Evolutionary conservation across 2,329 filamentous ascomycete genomes (phyloP).

Genomic region (Talaromyces sp.): DNA sequence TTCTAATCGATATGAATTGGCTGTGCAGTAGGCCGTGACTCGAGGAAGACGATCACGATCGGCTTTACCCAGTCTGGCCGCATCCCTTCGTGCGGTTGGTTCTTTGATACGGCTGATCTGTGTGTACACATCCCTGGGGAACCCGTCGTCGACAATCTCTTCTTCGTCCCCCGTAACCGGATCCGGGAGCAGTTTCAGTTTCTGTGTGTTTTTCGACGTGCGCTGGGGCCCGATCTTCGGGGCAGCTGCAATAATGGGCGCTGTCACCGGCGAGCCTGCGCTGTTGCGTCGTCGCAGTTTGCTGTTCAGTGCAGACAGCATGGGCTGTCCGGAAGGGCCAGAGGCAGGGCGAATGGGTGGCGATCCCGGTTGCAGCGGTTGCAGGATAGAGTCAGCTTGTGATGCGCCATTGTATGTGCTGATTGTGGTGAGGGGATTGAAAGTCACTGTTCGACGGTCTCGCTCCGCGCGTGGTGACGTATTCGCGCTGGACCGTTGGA

Average conservation of each 20-base stretch:
- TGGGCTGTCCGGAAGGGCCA: constrained; percentile 45
- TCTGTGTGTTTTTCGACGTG: constrained; percentile 92
- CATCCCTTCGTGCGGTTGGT: constrained; percentile 85
- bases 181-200: constrained; percentile 93
- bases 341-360: constrained; percentile 29
- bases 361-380: constrained; percentile 36
- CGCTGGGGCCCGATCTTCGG: constrained; percentile 88
- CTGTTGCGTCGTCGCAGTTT: constrained; percentile 84
- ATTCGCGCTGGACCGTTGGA: constrained; percentile 25
- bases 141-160: constrained; percentile 77
- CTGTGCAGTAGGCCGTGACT: constrained; percentile 95
- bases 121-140: constrained; percentile 90
- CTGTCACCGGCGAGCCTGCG: constrained; percentile 57
- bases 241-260: constrained; percentile 37
- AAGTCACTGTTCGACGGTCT: constrained; percentile 42
- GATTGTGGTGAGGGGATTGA: constrained; percentile 44
- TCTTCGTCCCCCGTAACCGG: constrained; percentile 78
- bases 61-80: constrained; percentile 86
- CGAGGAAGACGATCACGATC: constrained; percentile 81
- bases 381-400: constrained; percentile 37
- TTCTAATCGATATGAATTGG: constrained; percentile 86
- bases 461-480: constrained; percentile 36
- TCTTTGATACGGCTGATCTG: constrained; percentile 98
- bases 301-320: constrained; percentile 77
- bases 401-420: constrained; percentile 40